Conservation (phyloP, 2,329 filamentous ascomycete species). For the Alternaria solani region DNA sequence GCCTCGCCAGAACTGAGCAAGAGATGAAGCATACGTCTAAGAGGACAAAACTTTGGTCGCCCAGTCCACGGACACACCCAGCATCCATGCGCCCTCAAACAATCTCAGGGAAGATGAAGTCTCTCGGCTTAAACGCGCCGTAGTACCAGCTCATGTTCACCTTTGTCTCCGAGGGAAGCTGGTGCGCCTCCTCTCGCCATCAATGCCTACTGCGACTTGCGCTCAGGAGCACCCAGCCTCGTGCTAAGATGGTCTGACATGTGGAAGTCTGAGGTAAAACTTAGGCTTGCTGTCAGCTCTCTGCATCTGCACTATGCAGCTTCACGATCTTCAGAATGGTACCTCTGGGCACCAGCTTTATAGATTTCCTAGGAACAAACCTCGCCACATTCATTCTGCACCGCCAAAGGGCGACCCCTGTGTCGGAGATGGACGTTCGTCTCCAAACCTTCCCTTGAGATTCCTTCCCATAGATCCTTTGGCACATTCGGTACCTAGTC, state of each 20-base stretch:
- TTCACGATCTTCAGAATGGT: too few species aligned
- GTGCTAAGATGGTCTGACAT: too few species aligned
- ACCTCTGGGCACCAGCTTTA: too few species aligned
- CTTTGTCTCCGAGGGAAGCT: slow-evolving; percentile 55
- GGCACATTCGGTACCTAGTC: neutral
- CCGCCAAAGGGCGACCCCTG: slow-evolving; percentile 8
- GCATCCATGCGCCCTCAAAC: slow-evolving; percentile 28
- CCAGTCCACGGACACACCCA: slow-evolving; percentile 19
- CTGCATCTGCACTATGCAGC: too few species aligned
- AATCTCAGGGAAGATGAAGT: slow-evolving; percentile 39
- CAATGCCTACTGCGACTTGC: neutral
- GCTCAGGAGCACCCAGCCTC: too few species aligned
- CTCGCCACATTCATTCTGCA: too few species aligned
- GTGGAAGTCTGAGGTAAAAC: too few species aligned
- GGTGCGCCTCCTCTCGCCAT: slow-evolving; percentile 51
- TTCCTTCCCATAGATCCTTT: neutral
- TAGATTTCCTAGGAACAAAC: too few species aligned
- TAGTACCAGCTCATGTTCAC: slow-evolving; percentile 55
- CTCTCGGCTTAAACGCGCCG: slow-evolving; percentile 49
- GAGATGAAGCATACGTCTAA: neutral
- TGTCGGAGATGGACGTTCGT: neutral
- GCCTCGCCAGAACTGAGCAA: slow-evolving; percentile 75
- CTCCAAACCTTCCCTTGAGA: neutral
- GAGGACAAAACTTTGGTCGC: slow-evolving; percentile 7
- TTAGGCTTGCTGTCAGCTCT: too few species aligned